phyloP scores from a whole-genome alignment of 2,329 filamentous ascomycete genomes.

The Nigrospora oryzae region DNA sequence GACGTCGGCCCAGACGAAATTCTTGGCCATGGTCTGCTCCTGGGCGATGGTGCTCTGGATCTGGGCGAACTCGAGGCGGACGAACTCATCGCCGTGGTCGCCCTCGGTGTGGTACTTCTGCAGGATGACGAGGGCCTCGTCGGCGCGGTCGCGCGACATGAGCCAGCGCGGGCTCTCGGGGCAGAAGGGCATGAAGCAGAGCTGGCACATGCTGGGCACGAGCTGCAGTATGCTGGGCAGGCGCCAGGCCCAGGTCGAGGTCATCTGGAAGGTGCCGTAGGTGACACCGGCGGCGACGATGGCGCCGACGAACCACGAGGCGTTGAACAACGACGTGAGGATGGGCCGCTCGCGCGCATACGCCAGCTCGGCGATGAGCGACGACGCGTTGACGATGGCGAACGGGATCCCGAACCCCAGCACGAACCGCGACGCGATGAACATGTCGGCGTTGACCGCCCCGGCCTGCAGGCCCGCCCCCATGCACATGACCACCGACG shows the following conservation, averaged over 20 bases:
- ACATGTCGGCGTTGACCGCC: constrained; percentile 35
- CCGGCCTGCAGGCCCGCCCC: constrained; percentile 33
- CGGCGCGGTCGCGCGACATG: constrained; percentile 28
- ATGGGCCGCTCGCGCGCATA: constrained; percentile 45
- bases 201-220: constrained; percentile 13
- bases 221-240: constrained; percentile 32
- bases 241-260: constrained; percentile 28
- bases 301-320: constrained; percentile 39
- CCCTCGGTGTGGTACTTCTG: constrained; percentile 41
- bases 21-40: constrained; percentile 33
- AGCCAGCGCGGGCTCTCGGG: constrained; percentile 33
- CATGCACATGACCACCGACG: constrained; percentile 10
- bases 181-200: constrained; percentile 31
- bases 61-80: constrained; percentile 46
- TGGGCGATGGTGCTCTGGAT: constrained; percentile 42
- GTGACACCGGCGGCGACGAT: constrained; percentile 33
- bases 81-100: constrained; percentile 39
- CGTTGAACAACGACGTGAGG: constrained; percentile 45
- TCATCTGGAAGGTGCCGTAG: constrained; percentile 32
- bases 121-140: constrained; percentile 30
- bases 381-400: constrained; percentile 25
- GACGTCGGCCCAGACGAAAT: constrained; percentile 27
- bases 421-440: constrained; percentile 34
- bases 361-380: constrained; percentile 43
- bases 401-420: constrained; percentile 36